Base-by-base conservation (phyloP, 106 monocot species). In the Agapanthus africanus region DNA sequence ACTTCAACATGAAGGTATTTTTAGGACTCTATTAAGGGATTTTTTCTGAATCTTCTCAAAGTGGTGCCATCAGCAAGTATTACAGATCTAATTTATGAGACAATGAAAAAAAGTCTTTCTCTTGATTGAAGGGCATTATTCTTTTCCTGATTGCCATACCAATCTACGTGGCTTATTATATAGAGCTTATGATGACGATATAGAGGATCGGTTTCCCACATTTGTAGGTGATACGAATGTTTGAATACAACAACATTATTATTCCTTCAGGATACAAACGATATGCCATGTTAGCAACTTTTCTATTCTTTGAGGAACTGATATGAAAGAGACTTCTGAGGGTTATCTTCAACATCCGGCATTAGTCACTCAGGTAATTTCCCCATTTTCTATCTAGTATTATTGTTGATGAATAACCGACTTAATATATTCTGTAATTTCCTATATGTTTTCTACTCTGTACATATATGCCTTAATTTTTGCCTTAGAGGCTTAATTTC, bases 41-140 rank as follows among this genome's bases (percentile, higher is more conserved):
- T 32, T 72, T n/a, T 95, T 33, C 95, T 91, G 40, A 95, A 95
- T 82, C 79, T 91, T 51, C 81, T 91, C 65, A 95, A 95, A 81
- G 91, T 95, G 62, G 86, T 95, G 13, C 91, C 91, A 36, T 81
- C 95, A 65, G 91, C 91, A 40, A 95, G 95, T 72, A 91, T 95
- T 57, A 95, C 95, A 15, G 91, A 95, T 70, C 39, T 95, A 63
- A 78, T 91, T 71, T 95, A 91, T 59, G 88, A 91, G 70, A 72
- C 70, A 30, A 95, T 88, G 95, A 91, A 91, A 70, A 91, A 91
- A 63, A 84, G 67, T 63, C 79, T 91, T 30, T 77, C 72, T 50
- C 85, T 95, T 66, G 85, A 86, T 71, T 95, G 69, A 91, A 46
- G 51, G 59, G 27, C 67, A 54, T 32, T 62, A 66, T 54, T 36